phyloP scores from a whole-genome alignment of 2,329 filamentous ascomycete species.

The Thielaviopsis ethacetica region DNA sequence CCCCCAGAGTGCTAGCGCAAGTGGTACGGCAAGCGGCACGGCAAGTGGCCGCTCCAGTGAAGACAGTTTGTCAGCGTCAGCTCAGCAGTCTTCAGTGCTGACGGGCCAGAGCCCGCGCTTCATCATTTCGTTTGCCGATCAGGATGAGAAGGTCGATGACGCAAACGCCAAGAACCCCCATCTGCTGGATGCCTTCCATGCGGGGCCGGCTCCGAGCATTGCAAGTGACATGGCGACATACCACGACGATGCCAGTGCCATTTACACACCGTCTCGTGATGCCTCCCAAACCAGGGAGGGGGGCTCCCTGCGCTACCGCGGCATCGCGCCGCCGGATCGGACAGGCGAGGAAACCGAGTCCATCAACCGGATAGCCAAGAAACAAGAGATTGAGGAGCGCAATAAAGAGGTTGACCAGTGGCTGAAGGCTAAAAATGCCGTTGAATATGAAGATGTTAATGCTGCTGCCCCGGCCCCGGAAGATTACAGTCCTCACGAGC shows the following conservation, averaged over 20 bases:
- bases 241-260: conserved; percentile 5
- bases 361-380: conserved; percentile 30
- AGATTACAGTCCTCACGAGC: neutral
- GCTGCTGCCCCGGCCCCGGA: neutral
- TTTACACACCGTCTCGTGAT: neutral
- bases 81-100: neutral
- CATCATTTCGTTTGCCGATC: neutral
- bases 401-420: conserved; percentile 36
- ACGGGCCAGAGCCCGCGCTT: neutral
- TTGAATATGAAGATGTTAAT: neutral
- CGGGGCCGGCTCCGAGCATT: conserved; percentile 1
- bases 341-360: conserved; percentile 20
- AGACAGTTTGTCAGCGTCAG: neutral
- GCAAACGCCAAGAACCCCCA: neutral
- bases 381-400: conserved; percentile 27
- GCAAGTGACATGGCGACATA: conserved; percentile 8
- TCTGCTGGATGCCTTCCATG: neutral
- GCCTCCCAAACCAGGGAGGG: neutral
- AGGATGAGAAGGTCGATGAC: neutral
- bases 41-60: neutral
- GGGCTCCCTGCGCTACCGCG: neutral
- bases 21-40: neutral
- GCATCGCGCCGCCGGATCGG: conserved; percentile 6
- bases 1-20: neutral
- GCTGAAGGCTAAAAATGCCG: conserved; percentile 19